A percentile compares a stretch with the other conserved stretches of the same genome.
phyloP scores from a whole-genome alignment of 305 asterid species.

The Fraxinus sp. region DNA sequence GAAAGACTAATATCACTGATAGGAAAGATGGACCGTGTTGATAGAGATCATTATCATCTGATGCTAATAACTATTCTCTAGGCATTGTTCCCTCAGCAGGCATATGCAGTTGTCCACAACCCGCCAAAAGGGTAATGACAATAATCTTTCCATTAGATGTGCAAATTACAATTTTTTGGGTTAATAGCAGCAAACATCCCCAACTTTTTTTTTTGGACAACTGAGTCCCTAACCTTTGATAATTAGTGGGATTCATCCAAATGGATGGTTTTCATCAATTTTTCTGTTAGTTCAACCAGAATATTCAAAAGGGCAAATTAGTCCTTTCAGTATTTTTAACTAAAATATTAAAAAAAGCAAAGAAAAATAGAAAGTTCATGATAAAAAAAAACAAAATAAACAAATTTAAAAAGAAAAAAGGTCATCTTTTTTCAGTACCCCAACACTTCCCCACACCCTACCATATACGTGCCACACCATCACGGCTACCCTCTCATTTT shows the following conservation, averaged over 20 bases:
- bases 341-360: background rate
- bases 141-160: background rate
- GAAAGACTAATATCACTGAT: conserved; percentile 12
- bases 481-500: background rate
- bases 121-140: background rate
- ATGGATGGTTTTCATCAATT: background rate
- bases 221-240: background rate
- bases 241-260: background rate
- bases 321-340: background rate
- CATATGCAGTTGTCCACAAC: background rate
- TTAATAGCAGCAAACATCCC: background rate
- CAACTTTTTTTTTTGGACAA: background rate
- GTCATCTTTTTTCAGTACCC: background rate
- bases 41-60: background rate
- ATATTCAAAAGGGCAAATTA: background rate
- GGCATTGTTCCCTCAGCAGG: background rate
- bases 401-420: background rate
- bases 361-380: background rate
- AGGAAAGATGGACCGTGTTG: background rate
- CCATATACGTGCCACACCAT: background rate
- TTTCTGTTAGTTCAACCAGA: background rate
- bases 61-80: background rate
- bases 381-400: background rate
- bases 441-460: background rate
- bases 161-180: background rate